Conservation (phyloP, 768 basidiomycete genomes). For the Myochromella boudieri region DNA sequence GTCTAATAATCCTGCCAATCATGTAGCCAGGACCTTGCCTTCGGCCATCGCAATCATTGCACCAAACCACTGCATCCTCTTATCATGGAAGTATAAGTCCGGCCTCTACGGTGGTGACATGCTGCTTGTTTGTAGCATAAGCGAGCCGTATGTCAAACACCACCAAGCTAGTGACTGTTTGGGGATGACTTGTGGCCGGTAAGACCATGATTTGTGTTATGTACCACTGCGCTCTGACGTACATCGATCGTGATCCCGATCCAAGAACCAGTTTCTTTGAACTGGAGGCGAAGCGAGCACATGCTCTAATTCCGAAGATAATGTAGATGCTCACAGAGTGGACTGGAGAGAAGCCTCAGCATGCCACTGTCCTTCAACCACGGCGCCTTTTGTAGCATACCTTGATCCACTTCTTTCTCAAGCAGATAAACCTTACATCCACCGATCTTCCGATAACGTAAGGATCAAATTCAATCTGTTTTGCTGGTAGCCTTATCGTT, state of each 20-base stretch:
- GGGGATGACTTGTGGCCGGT: slow-evolving; percentile 44
- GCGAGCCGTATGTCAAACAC: slow-evolving; percentile 40
- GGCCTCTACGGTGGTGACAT: slow-evolving; percentile 6
- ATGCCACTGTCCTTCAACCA: not conserved
- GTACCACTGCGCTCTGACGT: slow-evolving; percentile 7
- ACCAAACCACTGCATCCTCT: not conserved
- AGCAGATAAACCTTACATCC: slow-evolving; percentile 32
- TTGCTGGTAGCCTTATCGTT: not conserved
- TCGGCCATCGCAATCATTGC: not conserved
- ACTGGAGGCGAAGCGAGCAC: not conserved
- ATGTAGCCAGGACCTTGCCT: not conserved
- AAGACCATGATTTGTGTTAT: slow-evolving; percentile 24
- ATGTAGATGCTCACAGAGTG: not conserved
- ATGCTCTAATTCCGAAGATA: slow-evolving; percentile 1
- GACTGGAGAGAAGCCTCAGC: not conserved
- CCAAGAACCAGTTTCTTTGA: slow-evolving; percentile 1
- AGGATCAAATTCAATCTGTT: slow-evolving; percentile 15
- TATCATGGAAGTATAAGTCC: slow-evolving; percentile 1
- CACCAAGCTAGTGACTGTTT: slow-evolving; percentile 39
- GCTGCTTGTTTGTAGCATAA: slow-evolving; percentile 14
- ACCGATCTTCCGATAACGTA: slow-evolving; percentile 28
- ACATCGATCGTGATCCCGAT: slow-evolving; percentile 28
- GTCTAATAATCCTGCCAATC: too few relatives aligned
- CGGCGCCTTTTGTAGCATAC: slow-evolving; percentile 16
- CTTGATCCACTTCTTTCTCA: slow-evolving; percentile 29